Percentiles rank a stretch among this genome's conserved stretches.
These are phyloP conservation scores for Dictyostelium firmibasis DNA, from an alignment of 78 protist genomes.

Conservation along the genomic window DNA sequence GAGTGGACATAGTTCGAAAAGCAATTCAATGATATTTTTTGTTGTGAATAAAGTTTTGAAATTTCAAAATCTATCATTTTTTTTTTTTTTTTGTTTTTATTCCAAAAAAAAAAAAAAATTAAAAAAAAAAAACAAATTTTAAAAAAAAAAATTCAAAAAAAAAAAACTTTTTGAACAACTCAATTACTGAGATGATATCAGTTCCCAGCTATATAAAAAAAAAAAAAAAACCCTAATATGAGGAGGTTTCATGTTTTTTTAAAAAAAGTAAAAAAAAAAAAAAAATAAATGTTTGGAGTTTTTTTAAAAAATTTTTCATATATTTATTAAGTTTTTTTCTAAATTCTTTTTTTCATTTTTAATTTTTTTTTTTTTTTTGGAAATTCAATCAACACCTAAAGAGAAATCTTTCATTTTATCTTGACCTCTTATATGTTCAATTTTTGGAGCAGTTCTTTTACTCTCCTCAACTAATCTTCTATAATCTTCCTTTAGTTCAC, in stretches of 20 bases:
- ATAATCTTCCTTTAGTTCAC: conserved; percentile 11
- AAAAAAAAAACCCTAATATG: too few relatives aligned
- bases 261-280: too few relatives aligned
- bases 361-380: not conserved
- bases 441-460: not conserved
- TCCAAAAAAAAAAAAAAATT: too few relatives aligned
- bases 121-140: too few relatives aligned
- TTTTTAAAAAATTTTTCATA: too few relatives aligned
- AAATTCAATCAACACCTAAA: conserved; percentile 10
- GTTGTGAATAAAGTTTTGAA: not conserved
- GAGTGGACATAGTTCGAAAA: not conserved
- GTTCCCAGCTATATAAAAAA: too few relatives aligned
- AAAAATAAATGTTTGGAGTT: too few relatives aligned
- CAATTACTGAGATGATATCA: too few relatives aligned
- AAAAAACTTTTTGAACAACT: too few relatives aligned
- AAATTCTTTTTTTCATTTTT: not conserved
- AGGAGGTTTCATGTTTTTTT: too few relatives aligned
- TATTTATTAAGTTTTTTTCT: not conserved
- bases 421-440: not conserved
- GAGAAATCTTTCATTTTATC: conserved; percentile 13
- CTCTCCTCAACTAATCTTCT: not conserved
- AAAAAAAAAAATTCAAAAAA: not conserved
- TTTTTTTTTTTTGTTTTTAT: not conserved
- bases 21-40: not conserved
- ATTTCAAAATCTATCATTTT: not conserved